A percentile compares a stretch with the other conserved stretches of the same genome.
These are phyloP conservation scores for Rhexocercosporidium sp. DNA, from an alignment of 2,329 filamentous ascomycete genomes.

Conservation along the genomic window DNA sequence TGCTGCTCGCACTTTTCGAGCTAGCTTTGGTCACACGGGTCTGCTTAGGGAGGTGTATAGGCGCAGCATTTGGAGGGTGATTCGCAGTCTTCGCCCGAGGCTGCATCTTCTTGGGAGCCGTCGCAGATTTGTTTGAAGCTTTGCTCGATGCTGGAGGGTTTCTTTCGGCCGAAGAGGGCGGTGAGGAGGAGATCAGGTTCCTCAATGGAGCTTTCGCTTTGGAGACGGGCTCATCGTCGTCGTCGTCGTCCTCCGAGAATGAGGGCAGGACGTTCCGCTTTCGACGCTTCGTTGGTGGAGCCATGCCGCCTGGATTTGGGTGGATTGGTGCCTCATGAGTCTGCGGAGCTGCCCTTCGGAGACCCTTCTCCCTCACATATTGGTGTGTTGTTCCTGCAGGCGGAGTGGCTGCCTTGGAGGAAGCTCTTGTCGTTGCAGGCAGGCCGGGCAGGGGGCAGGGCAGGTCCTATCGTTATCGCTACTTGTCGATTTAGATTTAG, in stretches of 20 bases:
- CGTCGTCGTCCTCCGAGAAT: slow-evolving; percentile 53
- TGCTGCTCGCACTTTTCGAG: slow-evolving; percentile 47
- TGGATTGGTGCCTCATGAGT: slow-evolving; percentile 10
- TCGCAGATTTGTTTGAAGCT: slow-evolving; percentile 36
- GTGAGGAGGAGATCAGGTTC: slow-evolving; percentile 34
- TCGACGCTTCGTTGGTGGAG: slow-evolving; percentile 49
- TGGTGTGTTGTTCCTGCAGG: slow-evolving; percentile 6
- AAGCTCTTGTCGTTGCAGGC: not conserved
- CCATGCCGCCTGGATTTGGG: slow-evolving; percentile 34
- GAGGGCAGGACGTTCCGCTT: slow-evolving; percentile 57
- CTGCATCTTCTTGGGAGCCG: slow-evolving; percentile 32
- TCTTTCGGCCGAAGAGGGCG: slow-evolving; percentile 21
- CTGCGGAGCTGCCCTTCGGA: slow-evolving; percentile 8
- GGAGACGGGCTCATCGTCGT: slow-evolving; percentile 48
- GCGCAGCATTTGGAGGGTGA: slow-evolving; percentile 38
- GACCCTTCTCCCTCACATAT: slow-evolving; percentile 1
- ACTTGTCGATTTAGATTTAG: not conserved
- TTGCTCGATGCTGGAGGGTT: slow-evolving; percentile 15
- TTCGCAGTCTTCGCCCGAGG: slow-evolving; percentile 37
- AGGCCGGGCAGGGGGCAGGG: too few relatives aligned
- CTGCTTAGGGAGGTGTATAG: slow-evolving; percentile 39
- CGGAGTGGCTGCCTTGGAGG: slow-evolving; percentile 1
- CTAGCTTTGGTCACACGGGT: slow-evolving; percentile 35
- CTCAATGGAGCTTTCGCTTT: slow-evolving; percentile 29
- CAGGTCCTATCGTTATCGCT: slow-evolving; percentile 5